Conservation (phyloP, 345 rosid species). For the Ailanthus altissimus region DNA sequence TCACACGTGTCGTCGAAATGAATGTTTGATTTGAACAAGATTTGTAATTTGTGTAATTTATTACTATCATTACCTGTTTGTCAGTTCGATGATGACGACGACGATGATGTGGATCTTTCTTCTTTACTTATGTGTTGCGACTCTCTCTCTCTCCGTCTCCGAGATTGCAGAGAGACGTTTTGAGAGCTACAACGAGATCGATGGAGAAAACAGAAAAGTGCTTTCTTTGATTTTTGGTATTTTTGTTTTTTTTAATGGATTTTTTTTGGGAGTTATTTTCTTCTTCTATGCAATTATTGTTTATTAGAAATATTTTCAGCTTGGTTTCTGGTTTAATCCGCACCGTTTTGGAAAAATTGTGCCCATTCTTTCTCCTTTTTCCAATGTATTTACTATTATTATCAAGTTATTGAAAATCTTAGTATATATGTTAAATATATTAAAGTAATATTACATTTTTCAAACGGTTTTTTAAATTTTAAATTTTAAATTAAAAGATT, state of each 20-base stretch:
- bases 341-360: neutral
- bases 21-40: neutral
- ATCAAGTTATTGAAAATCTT: too few species aligned
- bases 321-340: neutral
- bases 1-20: constrained; percentile 24
- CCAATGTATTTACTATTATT: too few species aligned
- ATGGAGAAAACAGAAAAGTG: neutral
- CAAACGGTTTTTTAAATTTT: too few species aligned
- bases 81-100: constrained; percentile 3
- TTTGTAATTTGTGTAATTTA: neutral
- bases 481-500: too few species aligned
- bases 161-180: constrained; percentile 6
- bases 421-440: too few species aligned
- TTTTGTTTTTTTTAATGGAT: neutral
- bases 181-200: constrained; percentile 22
- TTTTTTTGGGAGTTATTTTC: neutral
- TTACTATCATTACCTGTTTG: constrained; percentile 5
- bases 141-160: neutral
- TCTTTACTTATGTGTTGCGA: constrained; percentile 3
- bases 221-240: neutral
- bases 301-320: neutral
- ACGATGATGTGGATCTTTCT: constrained; percentile 11
- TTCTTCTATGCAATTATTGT: constrained; percentile 3
- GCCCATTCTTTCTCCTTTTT: neutral
- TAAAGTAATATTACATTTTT: too few species aligned